Percentiles rank a stretch among this genome's conserved stretches.
These are phyloP conservation scores for Mycena galopus DNA, from an alignment of 768 basidiomycete genomes.

Conservation along the genomic window DNA sequence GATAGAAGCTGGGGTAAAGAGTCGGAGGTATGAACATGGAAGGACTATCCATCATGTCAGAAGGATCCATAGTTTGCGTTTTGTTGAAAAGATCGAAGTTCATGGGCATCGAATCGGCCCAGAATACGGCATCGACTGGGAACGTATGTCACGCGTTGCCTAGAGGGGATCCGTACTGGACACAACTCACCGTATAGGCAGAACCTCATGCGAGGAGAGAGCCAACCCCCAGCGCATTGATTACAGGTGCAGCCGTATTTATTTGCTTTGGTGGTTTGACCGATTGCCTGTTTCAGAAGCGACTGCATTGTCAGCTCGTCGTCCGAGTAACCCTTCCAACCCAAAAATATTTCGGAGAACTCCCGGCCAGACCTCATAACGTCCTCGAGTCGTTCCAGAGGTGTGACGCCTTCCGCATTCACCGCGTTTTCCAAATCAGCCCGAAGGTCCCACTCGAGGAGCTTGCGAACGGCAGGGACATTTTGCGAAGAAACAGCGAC, in stretches of 20 bases:
- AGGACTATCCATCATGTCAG: slow-evolving; percentile 9
- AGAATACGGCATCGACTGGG: slow-evolving; percentile 17
- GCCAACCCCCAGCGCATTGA: slow-evolving; percentile 14
- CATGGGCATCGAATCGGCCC: slow-evolving; percentile 27
- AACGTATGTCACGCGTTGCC: neutral
- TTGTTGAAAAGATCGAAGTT: slow-evolving; percentile 13
- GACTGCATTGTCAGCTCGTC: slow-evolving; percentile 23
- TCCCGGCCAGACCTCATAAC: slow-evolving; percentile 25
- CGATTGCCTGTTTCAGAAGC: slow-evolving; percentile 28
- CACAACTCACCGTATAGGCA: slow-evolving; percentile 16
- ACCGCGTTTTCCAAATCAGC: slow-evolving; percentile 28
- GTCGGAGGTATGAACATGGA: slow-evolving; percentile 23
- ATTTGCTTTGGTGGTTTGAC: slow-evolving; percentile 1
- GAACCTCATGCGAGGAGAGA: slow-evolving; percentile 35
- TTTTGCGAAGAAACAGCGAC: slow-evolving; percentile 22
- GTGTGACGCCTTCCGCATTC: slow-evolving; percentile 31
- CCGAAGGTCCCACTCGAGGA: slow-evolving; percentile 28
- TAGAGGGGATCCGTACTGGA: neutral
- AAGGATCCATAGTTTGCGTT: slow-evolving; percentile 10
- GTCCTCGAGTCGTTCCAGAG: slow-evolving; percentile 24
- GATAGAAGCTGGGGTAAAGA: slow-evolving; percentile 29
- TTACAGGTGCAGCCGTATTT: slow-evolving; percentile 27
- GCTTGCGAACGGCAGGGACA: slow-evolving; percentile 24
- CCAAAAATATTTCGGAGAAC: slow-evolving; percentile 31
- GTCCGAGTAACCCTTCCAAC: slow-evolving; percentile 29